Evolutionary conservation across 352 stramenopile genomes (phyloP), one percentile per base, ranked within the genome.

Genomic region (Phytophthora fragariae): DNA sequence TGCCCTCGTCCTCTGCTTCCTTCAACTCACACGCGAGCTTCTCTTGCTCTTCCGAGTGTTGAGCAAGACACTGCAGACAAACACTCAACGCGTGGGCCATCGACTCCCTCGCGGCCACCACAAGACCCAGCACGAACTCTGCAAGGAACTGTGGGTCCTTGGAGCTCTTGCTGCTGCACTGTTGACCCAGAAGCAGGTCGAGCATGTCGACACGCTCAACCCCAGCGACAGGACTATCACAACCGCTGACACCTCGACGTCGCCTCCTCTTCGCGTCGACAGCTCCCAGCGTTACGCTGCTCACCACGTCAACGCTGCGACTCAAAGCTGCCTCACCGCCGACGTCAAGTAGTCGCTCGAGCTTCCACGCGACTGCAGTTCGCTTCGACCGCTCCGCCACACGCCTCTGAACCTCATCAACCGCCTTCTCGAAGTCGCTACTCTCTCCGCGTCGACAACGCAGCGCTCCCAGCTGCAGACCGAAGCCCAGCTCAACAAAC

Each of bases 81-180:
- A 77, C 92, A 12, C 62, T 71, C 11, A 96, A 41, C 1, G 81
- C 86, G 55, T 86, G 76, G 0, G 86, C 76, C 14, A 87, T 96
- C 1, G 90, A 91, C 31, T 92, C 86, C 2, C 85, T 78, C 5
- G 88, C 88, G 55, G 86, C 88, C 11, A 92, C 67, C 4, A 95
- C 81, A 35, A 96, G 80, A 65, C 81, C 87, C 21, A 97, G 64
- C 29, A 91, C 77, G 35, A 95, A 86, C 49, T 95, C 81, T 5
- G 85, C 84, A 3, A 97, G 74, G 14, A 72, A 72, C 14, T 53
- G 47, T 4, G 54, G 37, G 37, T 69, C 62, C 27, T 69, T 73
- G 1, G 64, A 59, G 27, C 21, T 73, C 50, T 67, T 72, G 41
- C 62, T 73, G 24, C 39, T 76, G 33, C 60, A 52, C 47, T 76